Base-by-base conservation (phyloP, 2,329 filamentous ascomycete species). In the Madurella fahalii region DNA sequence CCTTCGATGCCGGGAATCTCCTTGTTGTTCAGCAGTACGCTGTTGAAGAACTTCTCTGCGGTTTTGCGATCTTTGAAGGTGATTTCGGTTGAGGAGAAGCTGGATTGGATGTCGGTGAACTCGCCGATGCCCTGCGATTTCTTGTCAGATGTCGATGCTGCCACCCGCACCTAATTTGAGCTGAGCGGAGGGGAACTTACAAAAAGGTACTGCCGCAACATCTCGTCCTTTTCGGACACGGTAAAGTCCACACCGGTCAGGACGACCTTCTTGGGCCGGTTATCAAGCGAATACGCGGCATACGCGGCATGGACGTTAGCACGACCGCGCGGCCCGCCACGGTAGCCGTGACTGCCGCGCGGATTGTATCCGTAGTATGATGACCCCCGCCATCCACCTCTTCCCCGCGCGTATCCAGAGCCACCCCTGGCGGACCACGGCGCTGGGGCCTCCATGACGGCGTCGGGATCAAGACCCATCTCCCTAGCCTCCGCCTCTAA, bases 401-500 rank as follows among this genome's bases (percentile, higher is more conserved):
- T 59, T 1, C 63, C 61, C 15, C 62, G 45, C 17, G 52, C 53
- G 30, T 53, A 56, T 17, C 52, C 55, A n/a, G 47, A 50, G 5
- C 58, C 55, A 15, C 60, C 56, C n/a, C 57, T 52, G 2, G 56
- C 13, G 13, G 44, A 12, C 56, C 56, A 60, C 17, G 54, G 31
- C 31, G 56, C 7, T 16, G 67, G 63, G 4, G 64, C 68, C 16
- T 75, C 74, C 3, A 82, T 77, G 2, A 76, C 72, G 5, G 74
- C 73, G 56, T 79, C 69, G 1, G 83, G 80, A 63, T 89, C 83
- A 32, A 91, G 77, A 8, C 87, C 87, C 34, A 91, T 74, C 9
- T 80, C 79, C 63, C 80, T 80, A 13, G 88, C 88, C 69, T 91
- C 88, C 18, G 83, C 84, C 66, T 91, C 84, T 7, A 92, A 73